phyloP scores from a whole-genome alignment of 2,329 filamentous ascomycete species.

The Sporothrix brunneoviolacea region DNA sequence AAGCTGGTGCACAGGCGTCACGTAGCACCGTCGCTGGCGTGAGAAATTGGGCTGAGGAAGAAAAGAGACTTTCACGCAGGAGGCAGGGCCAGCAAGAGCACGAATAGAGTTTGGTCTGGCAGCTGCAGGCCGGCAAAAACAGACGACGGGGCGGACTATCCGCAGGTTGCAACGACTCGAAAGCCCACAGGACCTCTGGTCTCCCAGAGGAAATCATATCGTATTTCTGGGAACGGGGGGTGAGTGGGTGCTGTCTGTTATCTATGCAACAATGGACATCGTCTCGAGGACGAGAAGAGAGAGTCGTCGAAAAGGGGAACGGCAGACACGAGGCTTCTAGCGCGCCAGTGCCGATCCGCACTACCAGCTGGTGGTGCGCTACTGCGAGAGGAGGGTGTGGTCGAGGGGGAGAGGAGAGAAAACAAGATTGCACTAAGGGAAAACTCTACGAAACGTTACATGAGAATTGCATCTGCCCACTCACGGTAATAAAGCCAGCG shows the following conservation, averaged over 20 bases:
- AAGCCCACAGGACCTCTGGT: too few relatives aligned
- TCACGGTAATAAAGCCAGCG: too few relatives aligned
- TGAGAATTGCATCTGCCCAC: conserved; percentile 12
- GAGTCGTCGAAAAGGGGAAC: neutral
- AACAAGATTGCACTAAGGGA: neutral
- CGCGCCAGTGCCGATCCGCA: too few relatives aligned
- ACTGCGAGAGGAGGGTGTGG: neutral
- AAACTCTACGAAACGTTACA: conserved; percentile 17
- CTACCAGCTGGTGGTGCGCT: too few relatives aligned
- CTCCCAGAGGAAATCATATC: neutral
- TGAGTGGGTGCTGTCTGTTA: neutral
- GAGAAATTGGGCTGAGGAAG: neutral
- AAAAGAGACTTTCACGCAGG: too few relatives aligned
- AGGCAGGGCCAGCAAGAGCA: too few relatives aligned
- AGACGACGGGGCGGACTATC: too few relatives aligned
- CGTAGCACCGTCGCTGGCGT: conserved; percentile 11
- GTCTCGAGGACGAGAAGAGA: neutral
- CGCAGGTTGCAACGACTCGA: too few relatives aligned
- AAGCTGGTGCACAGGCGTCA: conserved; percentile 3
- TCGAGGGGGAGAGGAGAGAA: neutral
- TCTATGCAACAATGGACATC: conserved; percentile 8
- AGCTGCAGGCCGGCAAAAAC: too few relatives aligned
- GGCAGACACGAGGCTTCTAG: too few relatives aligned
- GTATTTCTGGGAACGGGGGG: neutral
- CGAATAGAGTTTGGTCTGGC: too few relatives aligned